Percentiles rank a stretch among this genome's conserved stretches.
Evolutionary conservation across 352 stramenopile species (phyloP).

Genomic region (Phytopythium aichiense): DNA sequence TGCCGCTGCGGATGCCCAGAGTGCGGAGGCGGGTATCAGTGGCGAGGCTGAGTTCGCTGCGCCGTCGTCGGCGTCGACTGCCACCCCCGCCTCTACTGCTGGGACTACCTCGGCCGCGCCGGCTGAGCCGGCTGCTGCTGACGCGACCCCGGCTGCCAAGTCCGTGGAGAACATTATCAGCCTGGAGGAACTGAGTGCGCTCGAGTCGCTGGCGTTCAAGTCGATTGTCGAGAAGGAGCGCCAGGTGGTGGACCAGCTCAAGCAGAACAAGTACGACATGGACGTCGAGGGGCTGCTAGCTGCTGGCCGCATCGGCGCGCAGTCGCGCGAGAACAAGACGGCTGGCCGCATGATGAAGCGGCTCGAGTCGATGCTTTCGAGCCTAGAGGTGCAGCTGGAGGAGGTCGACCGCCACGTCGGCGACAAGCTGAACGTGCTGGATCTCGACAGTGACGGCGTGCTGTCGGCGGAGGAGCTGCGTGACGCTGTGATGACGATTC

Average conservation of each 20-base stretch:
- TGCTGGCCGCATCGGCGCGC: slow-evolving; percentile 74
- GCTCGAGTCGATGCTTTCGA: slow-evolving; percentile 92
- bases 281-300: slow-evolving; percentile 77
- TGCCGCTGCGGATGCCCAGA: slow-evolving; percentile 12
- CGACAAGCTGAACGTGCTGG: slow-evolving; percentile 96
- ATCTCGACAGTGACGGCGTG: slow-evolving; percentile 96
- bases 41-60: slow-evolving; percentile 26
- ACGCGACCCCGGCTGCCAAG: slow-evolving; percentile 34
- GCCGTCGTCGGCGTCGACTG: slow-evolving; percentile 8
- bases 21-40: slow-evolving; percentile 2
- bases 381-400: slow-evolving; percentile 92
- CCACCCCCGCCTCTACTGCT: slow-evolving; percentile 12
- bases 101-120: slow-evolving; percentile 9
- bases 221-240: slow-evolving; percentile 86
- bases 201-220: slow-evolving; percentile 85
- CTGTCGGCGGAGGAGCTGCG: slow-evolving; percentile 94
- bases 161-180: slow-evolving; percentile 74
- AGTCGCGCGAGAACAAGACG: slow-evolving; percentile 86
- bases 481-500: slow-evolving; percentile 92
- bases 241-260: slow-evolving; percentile 78
- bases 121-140: slow-evolving; percentile 14
- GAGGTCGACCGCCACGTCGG: slow-evolving; percentile 96
- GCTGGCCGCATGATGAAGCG: slow-evolving; percentile 90
- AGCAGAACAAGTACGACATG: slow-evolving; percentile 88
- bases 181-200: slow-evolving; percentile 72